Conservation (phyloP, 805 yeast species). For the Ogataea saltuana region DNA sequence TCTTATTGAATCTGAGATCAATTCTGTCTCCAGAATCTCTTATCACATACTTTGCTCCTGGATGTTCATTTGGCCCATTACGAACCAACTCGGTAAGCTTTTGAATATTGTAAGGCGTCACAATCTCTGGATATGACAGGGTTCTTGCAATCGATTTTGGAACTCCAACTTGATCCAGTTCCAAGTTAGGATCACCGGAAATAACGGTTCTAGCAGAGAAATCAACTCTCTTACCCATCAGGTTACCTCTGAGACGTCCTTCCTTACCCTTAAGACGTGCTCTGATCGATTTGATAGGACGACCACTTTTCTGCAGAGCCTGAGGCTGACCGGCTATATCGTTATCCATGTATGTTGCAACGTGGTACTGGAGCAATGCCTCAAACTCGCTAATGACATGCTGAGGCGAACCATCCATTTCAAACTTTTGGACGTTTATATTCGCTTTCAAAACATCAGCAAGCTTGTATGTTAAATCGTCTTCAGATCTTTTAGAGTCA, state of each 20-base stretch:
- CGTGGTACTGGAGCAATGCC: slow-evolving; percentile 92
- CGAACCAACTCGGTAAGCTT: slow-evolving; percentile 89
- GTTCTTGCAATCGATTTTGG: slow-evolving; percentile 97
- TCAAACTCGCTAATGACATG: slow-evolving; percentile 97
- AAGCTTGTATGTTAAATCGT: slow-evolving; percentile 94
- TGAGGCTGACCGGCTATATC: slow-evolving; percentile 99
- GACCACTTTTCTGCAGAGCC: slow-evolving; percentile 96
- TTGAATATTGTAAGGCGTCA: slow-evolving; percentile 96
- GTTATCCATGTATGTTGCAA: slow-evolving; percentile 99
- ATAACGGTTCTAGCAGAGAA: slow-evolving; percentile 98
- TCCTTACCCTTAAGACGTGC: slow-evolving; percentile 99
- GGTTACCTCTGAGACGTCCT: slow-evolving; percentile 96
- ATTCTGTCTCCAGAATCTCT: slow-evolving; percentile 99
- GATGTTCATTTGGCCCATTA: slow-evolving; percentile 98
- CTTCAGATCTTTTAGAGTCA: slow-evolving; percentile 98
- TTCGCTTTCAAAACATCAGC: slow-evolving; percentile 97
- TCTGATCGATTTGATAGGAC: slow-evolving; percentile 97
- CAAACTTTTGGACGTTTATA: slow-evolving; percentile 94
- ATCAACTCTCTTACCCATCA: slow-evolving; percentile 99
- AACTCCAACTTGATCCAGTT: slow-evolving; percentile 98
- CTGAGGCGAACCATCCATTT: slow-evolving; percentile 98
- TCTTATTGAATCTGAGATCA: slow-evolving; percentile 92
- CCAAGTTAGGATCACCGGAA: slow-evolving; percentile 98
- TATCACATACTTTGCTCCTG: slow-evolving; percentile 98
- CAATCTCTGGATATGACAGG: slow-evolving; percentile 93